Evolutionary conservation across 768 basidiomycete genomes (phyloP).

Genomic region (Baorangia bicolor): DNA sequence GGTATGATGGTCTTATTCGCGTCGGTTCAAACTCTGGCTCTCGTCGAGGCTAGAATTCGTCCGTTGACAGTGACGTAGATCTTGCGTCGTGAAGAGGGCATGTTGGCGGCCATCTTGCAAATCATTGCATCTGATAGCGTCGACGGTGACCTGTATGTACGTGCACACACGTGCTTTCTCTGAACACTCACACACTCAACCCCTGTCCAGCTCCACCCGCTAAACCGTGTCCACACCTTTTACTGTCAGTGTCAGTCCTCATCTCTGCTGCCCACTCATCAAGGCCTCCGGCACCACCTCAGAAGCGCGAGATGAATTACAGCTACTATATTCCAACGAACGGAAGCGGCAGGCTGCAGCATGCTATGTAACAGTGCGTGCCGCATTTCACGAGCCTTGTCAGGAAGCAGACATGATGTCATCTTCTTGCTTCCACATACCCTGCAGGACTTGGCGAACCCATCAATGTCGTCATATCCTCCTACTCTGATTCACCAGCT

Average conservation of each 20-base stretch:
- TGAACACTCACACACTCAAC: not conserved
- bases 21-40: too few relatives aligned
- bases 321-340: slow-evolving; percentile 62
- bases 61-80: not conserved
- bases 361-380: slow-evolving; percentile 71
- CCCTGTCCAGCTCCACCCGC: slow-evolving; percentile 60
- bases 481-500: slow-evolving; percentile 67
- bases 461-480: slow-evolving; percentile 78
- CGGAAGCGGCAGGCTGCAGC: slow-evolving; percentile 66
- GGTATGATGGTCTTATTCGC: too few relatives aligned
- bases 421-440: slow-evolving; percentile 41
- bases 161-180: slow-evolving; percentile 39
- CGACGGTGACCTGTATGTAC: slow-evolving; percentile 78
- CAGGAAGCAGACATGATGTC: not conserved
- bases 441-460: slow-evolving; percentile 83
- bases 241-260: slow-evolving; percentile 40
- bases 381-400: not conserved
- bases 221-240: slow-evolving; percentile 81
- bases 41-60: too few relatives aligned
- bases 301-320: slow-evolving; percentile 23
- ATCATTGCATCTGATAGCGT: slow-evolving; percentile 78
- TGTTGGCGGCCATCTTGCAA: slow-evolving; percentile 80
- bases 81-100: slow-evolving; percentile 63
- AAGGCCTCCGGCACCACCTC: slow-evolving; percentile 6
- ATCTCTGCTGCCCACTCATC: slow-evolving; percentile 6